A percentile compares a stretch with the other conserved stretches of the same genome.
Evolutionary conservation across 1,284 basidiomycete species (phyloP).

Genomic region (Sparassis latifolia): DNA sequence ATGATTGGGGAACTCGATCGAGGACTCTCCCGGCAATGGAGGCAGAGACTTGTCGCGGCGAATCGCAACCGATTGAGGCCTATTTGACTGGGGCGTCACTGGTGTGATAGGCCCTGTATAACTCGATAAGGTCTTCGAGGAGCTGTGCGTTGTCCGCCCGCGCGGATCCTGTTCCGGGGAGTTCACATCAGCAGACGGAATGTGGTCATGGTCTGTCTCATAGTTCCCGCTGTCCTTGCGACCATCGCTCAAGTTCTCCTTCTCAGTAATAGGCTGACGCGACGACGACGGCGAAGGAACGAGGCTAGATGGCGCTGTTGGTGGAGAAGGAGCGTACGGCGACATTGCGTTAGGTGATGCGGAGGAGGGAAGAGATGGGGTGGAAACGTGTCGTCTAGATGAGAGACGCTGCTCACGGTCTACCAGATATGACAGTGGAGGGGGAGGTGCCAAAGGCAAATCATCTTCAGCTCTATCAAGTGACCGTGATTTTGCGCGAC

Average conservation of each 20-base stretch:
- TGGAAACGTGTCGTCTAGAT: conserved; percentile 54
- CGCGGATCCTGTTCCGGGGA: conserved; percentile 19
- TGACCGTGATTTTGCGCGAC: conserved; percentile 31
- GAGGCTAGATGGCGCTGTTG: conserved; percentile 65
- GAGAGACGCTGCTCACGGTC: conserved; percentile 44
- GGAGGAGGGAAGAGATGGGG: conserved; percentile 56
- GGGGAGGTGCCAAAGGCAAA: conserved; percentile 74
- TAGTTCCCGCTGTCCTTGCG: conserved; percentile 29
- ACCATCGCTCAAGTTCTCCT: conserved; percentile 36
- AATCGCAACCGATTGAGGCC: conserved; percentile 31
- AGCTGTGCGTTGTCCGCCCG: conserved; percentile 22
- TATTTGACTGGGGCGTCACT: conserved; percentile 24
- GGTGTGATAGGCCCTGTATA: conserved; percentile 24
- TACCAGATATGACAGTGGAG: conserved; percentile 79
- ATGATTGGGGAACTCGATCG: conserved; percentile 29
- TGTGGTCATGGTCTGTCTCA: conserved; percentile 16
- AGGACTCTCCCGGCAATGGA: conserved; percentile 57
- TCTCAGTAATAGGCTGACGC: conserved; percentile 49
- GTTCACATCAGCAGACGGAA: conserved; percentile 14
- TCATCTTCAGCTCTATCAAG: conserved; percentile 54
- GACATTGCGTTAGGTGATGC: conserved; percentile 48
- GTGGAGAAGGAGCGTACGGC: conserved; percentile 55
- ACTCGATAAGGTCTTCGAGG: conserved; percentile 23
- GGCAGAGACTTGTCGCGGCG: conserved; percentile 70
- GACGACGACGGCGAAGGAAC: conserved; percentile 69